Evolutionary conservation across 2,329 filamentous ascomycete species (phyloP), one percentile per base, ranked within the genome.

Genomic region (Colletotrichum tanaceti): DNA sequence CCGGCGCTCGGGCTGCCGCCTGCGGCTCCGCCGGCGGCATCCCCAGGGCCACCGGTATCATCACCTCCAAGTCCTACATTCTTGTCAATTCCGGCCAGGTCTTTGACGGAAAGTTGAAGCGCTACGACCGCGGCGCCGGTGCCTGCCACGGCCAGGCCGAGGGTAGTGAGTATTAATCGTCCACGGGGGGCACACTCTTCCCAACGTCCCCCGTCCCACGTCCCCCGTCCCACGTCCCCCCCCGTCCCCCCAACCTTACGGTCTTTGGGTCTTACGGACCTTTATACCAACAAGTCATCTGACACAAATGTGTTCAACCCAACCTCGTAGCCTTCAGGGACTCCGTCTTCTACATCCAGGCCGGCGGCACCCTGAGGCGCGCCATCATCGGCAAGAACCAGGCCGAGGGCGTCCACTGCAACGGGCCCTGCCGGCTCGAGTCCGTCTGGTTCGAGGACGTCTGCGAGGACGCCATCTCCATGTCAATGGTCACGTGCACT

Each of bases 321-420:
- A 20, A 9, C 79, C 76, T n/a, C n/a, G 18, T 22, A 70, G 80
- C 77, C 60, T 76, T 81, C 70, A 69, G 76, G 0, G 84, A 84
- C 54, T 76, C 82, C 24, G 80, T 83, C 65, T 83, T 83, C 70
- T 75, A 81, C 58, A 76, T 83, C 4, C 75, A 78, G 55, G 67
- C 75, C 2, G 82, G 83, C 2, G 83, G 81, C 18, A 82, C 80
- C 0, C 77, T 85, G 54, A 79, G 76, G 69, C 85, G 84, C 68
- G 83, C 81, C 58, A 83, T 83, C 70, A 84, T 85, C 18, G 83
- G 83, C 68, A 75, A 77, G 50, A 71, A 73, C 58, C 72, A 73
- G 55, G 67, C 76, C 18, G 82, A 84, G 71, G 82, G 82, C 28
- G 76, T 84, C 3, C 81, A 84, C 75, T 84, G 82, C 73, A 72